Evolutionary conservation across 208 protist species (phyloP).

Genomic region (Novymonas esmeraldas): DNA sequence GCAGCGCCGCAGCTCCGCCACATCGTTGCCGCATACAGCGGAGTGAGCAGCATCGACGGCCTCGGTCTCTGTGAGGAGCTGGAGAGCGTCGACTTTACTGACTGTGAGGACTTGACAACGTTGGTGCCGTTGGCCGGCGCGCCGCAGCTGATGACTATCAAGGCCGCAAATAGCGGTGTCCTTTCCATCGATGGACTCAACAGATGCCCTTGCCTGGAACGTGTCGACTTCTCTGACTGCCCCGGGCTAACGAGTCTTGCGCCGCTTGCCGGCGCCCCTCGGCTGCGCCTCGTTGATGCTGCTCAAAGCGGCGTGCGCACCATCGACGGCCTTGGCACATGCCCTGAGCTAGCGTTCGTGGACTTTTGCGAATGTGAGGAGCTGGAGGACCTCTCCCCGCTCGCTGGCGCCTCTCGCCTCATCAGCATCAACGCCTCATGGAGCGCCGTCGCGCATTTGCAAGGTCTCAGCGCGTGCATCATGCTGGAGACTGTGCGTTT

Average conservation of each 20-base stretch:
- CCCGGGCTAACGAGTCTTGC: not conserved
- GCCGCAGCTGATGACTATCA: constrained; percentile 12
- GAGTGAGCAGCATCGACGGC: not conserved
- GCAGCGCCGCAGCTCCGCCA: constrained; percentile 1
- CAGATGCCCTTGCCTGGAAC: constrained; percentile 4
- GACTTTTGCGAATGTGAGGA: no score
- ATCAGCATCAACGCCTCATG: no score
- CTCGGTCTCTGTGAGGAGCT: constrained; percentile 6
- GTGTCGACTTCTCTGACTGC: constrained; percentile 7
- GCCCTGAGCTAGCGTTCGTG: no score
- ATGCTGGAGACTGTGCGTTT: no score
- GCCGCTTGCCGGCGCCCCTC: not conserved
- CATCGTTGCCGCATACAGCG: constrained; percentile 1
- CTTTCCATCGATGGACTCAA: constrained; percentile 10
- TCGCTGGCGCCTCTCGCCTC: no score
- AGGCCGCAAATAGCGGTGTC: constrained; percentile 3
- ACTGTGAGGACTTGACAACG: not conserved
- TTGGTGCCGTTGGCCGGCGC: constrained; percentile 9
- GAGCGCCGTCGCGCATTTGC: no score
- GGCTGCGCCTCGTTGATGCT: not conserved
- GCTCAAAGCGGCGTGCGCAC: no score
- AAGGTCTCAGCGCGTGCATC: no score
- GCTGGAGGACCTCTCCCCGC: no score
- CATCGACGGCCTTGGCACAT: no score
- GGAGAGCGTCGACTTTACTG: constrained; percentile 6